Conservation (phyloP, 805 yeast species). For the Sugiyamaella valdiviana region DNA sequence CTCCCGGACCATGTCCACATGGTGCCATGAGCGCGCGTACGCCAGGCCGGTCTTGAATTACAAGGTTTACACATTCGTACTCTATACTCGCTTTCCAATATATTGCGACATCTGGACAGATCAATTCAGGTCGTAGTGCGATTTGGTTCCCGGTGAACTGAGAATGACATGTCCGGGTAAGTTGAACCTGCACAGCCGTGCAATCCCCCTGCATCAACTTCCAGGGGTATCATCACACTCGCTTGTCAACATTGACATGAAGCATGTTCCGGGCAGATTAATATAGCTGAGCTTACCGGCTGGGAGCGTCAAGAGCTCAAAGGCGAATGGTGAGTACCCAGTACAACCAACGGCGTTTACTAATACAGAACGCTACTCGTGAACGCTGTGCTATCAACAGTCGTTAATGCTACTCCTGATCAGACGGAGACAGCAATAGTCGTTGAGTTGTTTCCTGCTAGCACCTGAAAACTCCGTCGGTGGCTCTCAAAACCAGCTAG, state of each 20-base stretch:
- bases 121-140: background rate
- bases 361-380: constrained; percentile 40
- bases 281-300: constrained; percentile 37
- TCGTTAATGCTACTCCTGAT: constrained; percentile 41
- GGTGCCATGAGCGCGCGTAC: constrained; percentile 89
- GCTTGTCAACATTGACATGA: constrained; percentile 41
- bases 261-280: constrained; percentile 18
- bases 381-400: constrained; percentile 46
- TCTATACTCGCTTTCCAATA: constrained; percentile 31
- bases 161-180: constrained; percentile 5
- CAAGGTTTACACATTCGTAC: background rate
- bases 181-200: background rate
- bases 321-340: too few species aligned
- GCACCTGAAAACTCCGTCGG: constrained; percentile 31
- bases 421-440: constrained; percentile 16
- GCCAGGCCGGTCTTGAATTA: constrained; percentile 54
- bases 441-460: too few species aligned
- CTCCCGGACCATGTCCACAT: constrained; percentile 83
- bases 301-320: constrained; percentile 44
- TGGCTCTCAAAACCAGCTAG: constrained; percentile 43
- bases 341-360: too few species aligned
- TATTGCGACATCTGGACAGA: constrained; percentile 33
- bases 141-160: background rate
- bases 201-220: too few species aligned
- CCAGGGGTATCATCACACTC: constrained; percentile 40